phyloP scores from a whole-genome alignment of 1,139 yeast species.

The Suhomyces chickasaworum region DNA sequence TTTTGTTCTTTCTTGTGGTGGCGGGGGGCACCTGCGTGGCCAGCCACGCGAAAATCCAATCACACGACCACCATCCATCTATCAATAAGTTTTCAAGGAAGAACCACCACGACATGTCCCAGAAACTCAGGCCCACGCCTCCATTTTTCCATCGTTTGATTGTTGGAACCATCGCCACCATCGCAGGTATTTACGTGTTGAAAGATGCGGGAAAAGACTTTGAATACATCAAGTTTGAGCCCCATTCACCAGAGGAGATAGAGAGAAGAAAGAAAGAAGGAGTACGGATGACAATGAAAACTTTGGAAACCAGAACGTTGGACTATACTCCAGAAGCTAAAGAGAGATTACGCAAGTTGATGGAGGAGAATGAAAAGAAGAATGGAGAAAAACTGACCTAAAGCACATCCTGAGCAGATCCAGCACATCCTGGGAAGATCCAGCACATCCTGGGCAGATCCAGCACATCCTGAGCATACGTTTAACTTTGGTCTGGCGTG shows the following conservation, averaged over 20 bases:
- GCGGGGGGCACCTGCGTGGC: too few species aligned
- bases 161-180: conserved; percentile 41
- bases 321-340: conserved; percentile 51
- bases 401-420: not conserved
- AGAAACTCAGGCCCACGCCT: conserved; percentile 32
- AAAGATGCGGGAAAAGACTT: conserved; percentile 44
- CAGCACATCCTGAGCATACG: too few species aligned
- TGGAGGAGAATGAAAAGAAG: conserved; percentile 24
- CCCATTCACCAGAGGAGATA: conserved; percentile 43
- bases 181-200: conserved; percentile 36
- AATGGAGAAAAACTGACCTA: not conserved
- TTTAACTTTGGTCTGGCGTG: too few species aligned
- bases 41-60: conserved; percentile 1
- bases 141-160: conserved; percentile 37
- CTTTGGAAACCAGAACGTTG: conserved; percentile 40
- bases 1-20: conserved; percentile 3
- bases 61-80: too few species aligned
- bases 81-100: not conserved
- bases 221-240: conserved; percentile 42
- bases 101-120: conserved; percentile 5
- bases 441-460: too few species aligned
- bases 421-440: too few species aligned
- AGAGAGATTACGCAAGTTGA: conserved; percentile 28
- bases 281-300: conserved; percentile 32
- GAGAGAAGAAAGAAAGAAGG: conserved; percentile 40